Evolutionary conservation across 139 green algal species (phyloP), one percentile per base, ranked within the genome.

Genomic region (Picochlorum costavermella): DNA sequence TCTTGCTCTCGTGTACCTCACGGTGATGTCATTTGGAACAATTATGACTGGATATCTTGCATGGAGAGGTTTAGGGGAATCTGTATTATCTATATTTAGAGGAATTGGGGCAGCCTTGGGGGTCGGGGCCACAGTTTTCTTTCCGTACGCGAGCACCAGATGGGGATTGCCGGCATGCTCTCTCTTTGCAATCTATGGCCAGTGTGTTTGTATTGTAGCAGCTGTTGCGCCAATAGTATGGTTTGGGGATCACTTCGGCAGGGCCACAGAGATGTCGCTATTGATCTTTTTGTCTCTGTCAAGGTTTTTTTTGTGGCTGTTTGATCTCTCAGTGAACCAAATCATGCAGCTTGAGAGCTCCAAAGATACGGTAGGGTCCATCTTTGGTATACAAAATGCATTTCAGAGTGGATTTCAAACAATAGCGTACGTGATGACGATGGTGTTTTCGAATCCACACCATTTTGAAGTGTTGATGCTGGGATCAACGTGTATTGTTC

Each of bases 1-100:
- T 2, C 80, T 95, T 55, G 86, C 84, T 3, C 62, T 90, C 61
- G 67, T 95, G 17, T 95, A 95, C 70, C 62, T 81, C 2, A 88
- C 82, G 6, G 82, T 88, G 2, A 58, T 88, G 28, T 80, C 61
- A 4, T 78, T 83, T 46, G 81, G 75, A 43, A 83, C 84, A 0
- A 64, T 85, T 9, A 84, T 81, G 72, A 84, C 69, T 5, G 73
- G 61, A 2, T 91, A 86, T 60, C 72, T 95, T 30, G 76, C 71
- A 4, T 85, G 69, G 69, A 67, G 51, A 37, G 83, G 84, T 28
- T 60, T 96, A 58, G 73, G 60, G 1, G 78, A 86, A 46, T 70
- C 80, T 50, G 76, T 76, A 57, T 69, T 89, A n/a, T 69, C 67
- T 1, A 23, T 80, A 20, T 84, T 70, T 13, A 71, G 83, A 0